These are phyloP conservation scores for Penicillium roqueforti DNA, from an alignment of 495 filamentous ascomycete species.

Conservation along the genomic window DNA sequence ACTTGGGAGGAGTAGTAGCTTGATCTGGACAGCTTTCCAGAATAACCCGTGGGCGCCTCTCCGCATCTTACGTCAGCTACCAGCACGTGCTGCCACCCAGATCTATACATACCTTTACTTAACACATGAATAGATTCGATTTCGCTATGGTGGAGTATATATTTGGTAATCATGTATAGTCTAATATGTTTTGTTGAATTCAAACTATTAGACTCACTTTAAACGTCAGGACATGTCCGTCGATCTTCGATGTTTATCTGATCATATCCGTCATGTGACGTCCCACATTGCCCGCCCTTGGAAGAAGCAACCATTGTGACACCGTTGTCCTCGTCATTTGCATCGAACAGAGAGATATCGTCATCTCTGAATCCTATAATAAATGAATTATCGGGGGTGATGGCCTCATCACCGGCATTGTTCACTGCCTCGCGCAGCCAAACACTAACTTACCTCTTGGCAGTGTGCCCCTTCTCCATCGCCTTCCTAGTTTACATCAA, in stretches of 20 bases:
- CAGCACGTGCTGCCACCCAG: slow-evolving; percentile 15
- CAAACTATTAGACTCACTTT: background rate
- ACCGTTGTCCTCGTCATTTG: background rate
- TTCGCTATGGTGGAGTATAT: background rate
- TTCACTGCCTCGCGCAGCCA: slow-evolving; percentile 69
- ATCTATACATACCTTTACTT: slow-evolving; percentile 4
- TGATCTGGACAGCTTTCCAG: slow-evolving; percentile 44
- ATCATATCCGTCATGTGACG: slow-evolving; percentile 26
- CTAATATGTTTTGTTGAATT: background rate
- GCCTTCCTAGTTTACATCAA: slow-evolving; percentile 98
- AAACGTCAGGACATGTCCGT: background rate
- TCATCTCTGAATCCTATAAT: background rate
- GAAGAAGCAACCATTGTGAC: background rate
- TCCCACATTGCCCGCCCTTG: slow-evolving; percentile 5
- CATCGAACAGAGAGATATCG: background rate
- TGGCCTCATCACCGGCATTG: slow-evolving; percentile 35
- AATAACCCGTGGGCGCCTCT: slow-evolving; percentile 15
- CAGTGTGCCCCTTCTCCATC: slow-evolving; percentile 91
- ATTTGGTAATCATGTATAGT: background rate
- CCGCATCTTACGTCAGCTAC: slow-evolving; percentile 39
- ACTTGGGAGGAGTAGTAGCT: slow-evolving; percentile 9
- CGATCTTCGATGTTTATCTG: slow-evolving; percentile 20
- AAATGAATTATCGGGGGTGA: slow-evolving; percentile 22
- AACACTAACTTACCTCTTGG: slow-evolving; percentile 78
- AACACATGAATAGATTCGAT: background rate